Evolutionary conservation across 2,329 filamentous ascomycete species (phyloP), one percentile per base, ranked within the genome.

Genomic region (Albophoma yamanashiensis): DNA sequence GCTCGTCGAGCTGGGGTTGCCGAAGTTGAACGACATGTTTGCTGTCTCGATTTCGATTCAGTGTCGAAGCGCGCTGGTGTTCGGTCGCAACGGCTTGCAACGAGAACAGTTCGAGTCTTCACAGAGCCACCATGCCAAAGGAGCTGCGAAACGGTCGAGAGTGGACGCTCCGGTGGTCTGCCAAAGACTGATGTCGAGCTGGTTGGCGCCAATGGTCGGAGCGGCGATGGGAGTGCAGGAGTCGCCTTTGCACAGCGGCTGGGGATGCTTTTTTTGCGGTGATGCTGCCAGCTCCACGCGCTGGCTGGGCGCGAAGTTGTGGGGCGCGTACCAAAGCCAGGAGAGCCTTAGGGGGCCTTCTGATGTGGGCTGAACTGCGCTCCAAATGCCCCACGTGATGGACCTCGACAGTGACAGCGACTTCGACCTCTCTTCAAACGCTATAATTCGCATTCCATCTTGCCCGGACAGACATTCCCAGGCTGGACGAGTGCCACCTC

Each of bases 1-100:
- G 65, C 68, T 63, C 62, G 73, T 73, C 42, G 72, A 69, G 71
- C 66, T 64, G 61, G 67, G 62, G 59, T 68, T 65, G 62, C 70
- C 69, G 65, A 78, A 77, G 61, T 40, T 73, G 70, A 78, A 77
- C 43, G 73, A 68, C 75, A 78, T 78, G 62, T 60, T 68, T 62
- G 61, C 55, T 59, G 55, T 38, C 47, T n/a, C 9, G 50, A 27
- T 34, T 20, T 12, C 36, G 36, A 22, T 27, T 57, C 31, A 42
- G 20, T 38, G 34, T 52, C 42, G 55, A 27, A 36, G 17, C 52
- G 59, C 58, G n/a, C 12, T 27, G 55, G 34, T 36, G 53, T 52
- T 52, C 15, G 47, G n/a, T 22, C 50, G 50, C 50, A n/a, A 31
- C 50, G 50, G 38, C 43, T 55, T 38, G 52, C 15, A 40, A 59